phyloP scores from a whole-genome alignment of 2,329 filamentous ascomycete species.

The Nemania bipapillata region DNA sequence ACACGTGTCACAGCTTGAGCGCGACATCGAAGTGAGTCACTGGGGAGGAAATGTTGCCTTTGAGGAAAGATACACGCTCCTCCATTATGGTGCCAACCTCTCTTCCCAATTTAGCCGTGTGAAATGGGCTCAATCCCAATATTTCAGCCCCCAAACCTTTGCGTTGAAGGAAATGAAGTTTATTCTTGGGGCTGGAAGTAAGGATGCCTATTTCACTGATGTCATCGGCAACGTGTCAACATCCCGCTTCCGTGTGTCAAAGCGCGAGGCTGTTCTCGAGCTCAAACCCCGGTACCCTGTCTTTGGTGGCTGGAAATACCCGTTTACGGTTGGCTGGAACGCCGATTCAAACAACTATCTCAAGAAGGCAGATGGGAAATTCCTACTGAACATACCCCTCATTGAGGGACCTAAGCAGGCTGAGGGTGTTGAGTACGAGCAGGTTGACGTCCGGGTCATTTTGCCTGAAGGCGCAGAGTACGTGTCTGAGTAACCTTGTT shows the following conservation, averaged over 20 bases:
- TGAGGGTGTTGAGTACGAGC: constrained; percentile 87
- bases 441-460: constrained; percentile 81
- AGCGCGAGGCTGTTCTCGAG: constrained; percentile 83
- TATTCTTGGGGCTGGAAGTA: constrained; percentile 80
- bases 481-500: constrained; percentile 54
- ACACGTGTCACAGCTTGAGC: constrained; percentile 81
- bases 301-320: constrained; percentile 98
- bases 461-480: constrained; percentile 91
- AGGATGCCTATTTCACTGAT: constrained; percentile 93
- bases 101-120: constrained; percentile 78
- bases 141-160: constrained; percentile 78
- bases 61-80: constrained; percentile 90
- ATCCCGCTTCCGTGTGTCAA: constrained; percentile 81
- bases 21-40: constrained; percentile 94
- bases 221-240: constrained; percentile 98
- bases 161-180: constrained; percentile 86
- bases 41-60: constrained; percentile 97
- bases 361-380: constrained; percentile 72
- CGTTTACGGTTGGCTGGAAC: constrained; percentile 97
- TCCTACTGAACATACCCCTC: constrained; percentile 89
- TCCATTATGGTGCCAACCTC: constrained; percentile 85
- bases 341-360: constrained; percentile 81
- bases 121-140: constrained; percentile 76
- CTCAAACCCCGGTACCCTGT: constrained; percentile 95
- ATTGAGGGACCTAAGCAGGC: constrained; percentile 87